Base-by-base conservation (phyloP, 2,329 filamentous ascomycete species). In the Verticillium zaregamsianum region DNA sequence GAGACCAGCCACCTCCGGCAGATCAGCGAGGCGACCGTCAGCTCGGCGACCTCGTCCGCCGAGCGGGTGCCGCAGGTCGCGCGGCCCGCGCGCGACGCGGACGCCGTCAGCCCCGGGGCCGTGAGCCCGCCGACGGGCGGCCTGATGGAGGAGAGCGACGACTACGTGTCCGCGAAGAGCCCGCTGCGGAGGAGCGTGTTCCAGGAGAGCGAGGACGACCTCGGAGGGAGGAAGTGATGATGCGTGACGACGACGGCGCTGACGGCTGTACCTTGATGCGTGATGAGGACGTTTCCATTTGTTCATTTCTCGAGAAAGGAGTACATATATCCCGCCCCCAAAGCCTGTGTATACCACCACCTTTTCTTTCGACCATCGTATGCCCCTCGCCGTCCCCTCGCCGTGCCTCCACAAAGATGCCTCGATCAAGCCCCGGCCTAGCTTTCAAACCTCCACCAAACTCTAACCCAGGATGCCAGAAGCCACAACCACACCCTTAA, bases 21-120 rank as follows among this genome's bases (percentile, higher is more conserved):
- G 45, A 71, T 76, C 55, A 80, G 78, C 68, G 76, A 78, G 63
- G 69, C 70, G 1, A 79, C 76, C 2, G 74, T 79, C 28, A 76
- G 72, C 61, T 76, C 75, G 37, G 35, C 61, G 17, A 61, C 62
- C 2, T 23, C 45, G 8, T 49, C 45, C 0, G 45, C 45, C 17
- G 45, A 49, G 9, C 23, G 20, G 45, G 45, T 49, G n/a, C 45
- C 45, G 45, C 45, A 49, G 45, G 45, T 61, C 57, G 37, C 59
- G 62, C 1, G 63, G 59, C 17, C 62, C 59, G 28, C 59, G 54
- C 15, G 40, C 55, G 45, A 31, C 33, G 3, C 15, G 40, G 20
- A 35, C 55, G 4, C 33, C 62, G 57, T 58, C 55, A 55, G 55
- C 28, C 40, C 59, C 6, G 66, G 57, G 54, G 62, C 66, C 20